Conservation (phyloP, 139 green algal genomes). For the Chlamydomonas sp. region DNA sequence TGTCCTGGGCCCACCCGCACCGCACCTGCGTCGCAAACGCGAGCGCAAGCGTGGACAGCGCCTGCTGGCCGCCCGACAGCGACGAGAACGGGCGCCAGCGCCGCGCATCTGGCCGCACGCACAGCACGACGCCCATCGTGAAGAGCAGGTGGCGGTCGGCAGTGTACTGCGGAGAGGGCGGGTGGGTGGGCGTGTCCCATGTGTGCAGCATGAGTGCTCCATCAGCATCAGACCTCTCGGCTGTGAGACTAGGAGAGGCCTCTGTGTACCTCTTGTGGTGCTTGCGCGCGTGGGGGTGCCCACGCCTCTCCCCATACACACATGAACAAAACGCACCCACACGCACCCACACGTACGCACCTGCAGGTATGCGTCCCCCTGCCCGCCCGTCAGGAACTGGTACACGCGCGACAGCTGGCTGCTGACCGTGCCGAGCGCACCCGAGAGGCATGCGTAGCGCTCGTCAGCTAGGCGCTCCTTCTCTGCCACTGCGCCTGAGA, state of each 20-base stretch:
- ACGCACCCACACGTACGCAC: too few species aligned
- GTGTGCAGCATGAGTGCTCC: slow-evolving; percentile 42
- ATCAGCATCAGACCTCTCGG: too few species aligned
- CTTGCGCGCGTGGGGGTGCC: too few species aligned
- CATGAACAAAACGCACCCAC: too few species aligned
- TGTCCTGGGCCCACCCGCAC: slow-evolving; percentile 33
- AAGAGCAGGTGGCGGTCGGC: slow-evolving; percentile 51
- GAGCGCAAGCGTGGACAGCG: slow-evolving; percentile 65
- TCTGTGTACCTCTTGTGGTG: too few species aligned
- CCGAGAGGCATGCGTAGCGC: slow-evolving; percentile 33
- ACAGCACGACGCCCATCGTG: slow-evolving; percentile 44
- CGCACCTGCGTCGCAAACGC: slow-evolving; percentile 65
- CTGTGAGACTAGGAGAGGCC: too few species aligned
- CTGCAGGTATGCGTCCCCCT: slow-evolving; percentile 9
- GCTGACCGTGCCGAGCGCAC: slow-evolving; percentile 21
- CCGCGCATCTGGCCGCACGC: slow-evolving; percentile 56
- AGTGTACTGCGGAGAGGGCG: too few species aligned
- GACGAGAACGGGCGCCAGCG: slow-evolving; percentile 57
- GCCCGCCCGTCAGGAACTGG: slow-evolving; percentile 1
- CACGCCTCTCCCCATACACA: too few species aligned
- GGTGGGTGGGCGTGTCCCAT: too few species aligned
- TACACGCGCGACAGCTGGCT: slow-evolving; percentile 20
- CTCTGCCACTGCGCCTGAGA: slow-evolving; percentile 8
- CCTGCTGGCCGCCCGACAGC: slow-evolving; percentile 74
- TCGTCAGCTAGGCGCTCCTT: slow-evolving; percentile 33